Conservation (phyloP, 495 filamentous ascomycete genomes). For the Neurospora tetrasperma region DNA sequence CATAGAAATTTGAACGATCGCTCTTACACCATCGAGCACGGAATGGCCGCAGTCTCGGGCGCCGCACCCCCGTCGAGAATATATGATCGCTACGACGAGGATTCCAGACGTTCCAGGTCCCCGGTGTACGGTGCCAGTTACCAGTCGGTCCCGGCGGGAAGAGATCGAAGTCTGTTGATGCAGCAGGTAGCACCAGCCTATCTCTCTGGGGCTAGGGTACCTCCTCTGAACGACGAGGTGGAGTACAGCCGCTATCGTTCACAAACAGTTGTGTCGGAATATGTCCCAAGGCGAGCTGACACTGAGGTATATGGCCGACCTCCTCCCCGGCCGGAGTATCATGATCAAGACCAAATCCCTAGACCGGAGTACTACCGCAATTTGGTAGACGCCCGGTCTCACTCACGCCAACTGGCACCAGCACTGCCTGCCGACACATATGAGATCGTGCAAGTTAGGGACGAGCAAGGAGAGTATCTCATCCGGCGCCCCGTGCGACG, state of each 20-base stretch:
- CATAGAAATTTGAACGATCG: neutral
- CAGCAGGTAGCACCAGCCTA: constrained; percentile 1
- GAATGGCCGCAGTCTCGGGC: neutral
- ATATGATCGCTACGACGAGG: neutral
- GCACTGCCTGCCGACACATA: constrained; percentile 23
- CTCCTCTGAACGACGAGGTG: neutral
- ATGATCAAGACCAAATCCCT: constrained; percentile 11
- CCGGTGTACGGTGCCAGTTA: constrained; percentile 3
- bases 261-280: constrained; percentile 3
- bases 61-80: constrained; percentile 3
- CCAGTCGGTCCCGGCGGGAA: neutral
- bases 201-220: neutral
- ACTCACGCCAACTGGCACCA: constrained; percentile 4
- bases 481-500: constrained; percentile 32
- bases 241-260: neutral
- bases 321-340: constrained; percentile 5
- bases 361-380: constrained; percentile 25
- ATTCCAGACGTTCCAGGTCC: neutral
- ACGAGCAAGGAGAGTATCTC: constrained; percentile 35
- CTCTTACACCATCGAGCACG: neutral
- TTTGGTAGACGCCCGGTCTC: constrained; percentile 21
- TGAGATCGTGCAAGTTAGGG: constrained; percentile 36
- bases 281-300: constrained; percentile 2
- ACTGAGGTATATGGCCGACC: constrained; percentile 9
- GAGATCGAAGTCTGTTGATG: constrained; percentile 1